Percentiles rank a stretch among this genome's conserved stretches.
These are phyloP conservation scores for Podaxis rugospora DNA, from an alignment of 768 basidiomycete species.

Conservation along the genomic window DNA sequence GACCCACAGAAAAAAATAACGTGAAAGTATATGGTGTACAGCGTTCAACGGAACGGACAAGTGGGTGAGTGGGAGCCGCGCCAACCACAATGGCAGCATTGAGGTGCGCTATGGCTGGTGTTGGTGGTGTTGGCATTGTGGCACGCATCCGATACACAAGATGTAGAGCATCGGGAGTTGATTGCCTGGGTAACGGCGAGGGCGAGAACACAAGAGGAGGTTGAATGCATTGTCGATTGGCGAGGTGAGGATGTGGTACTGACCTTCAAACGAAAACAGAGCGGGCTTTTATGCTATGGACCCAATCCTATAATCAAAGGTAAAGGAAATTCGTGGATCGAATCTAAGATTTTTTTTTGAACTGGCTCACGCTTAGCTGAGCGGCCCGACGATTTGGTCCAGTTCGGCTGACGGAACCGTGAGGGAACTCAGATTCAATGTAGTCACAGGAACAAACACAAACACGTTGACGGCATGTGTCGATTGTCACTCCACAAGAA, in stretches of 20 bases:
- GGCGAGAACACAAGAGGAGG: constrained; percentile 16
- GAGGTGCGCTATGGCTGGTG: constrained; percentile 56
- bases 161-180: constrained; percentile 16
- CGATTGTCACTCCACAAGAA: constrained; percentile 11
- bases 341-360: constrained; percentile 12
- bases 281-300: constrained; percentile 10
- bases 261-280: constrained; percentile 14
- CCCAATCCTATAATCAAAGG: constrained; percentile 13
- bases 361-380: constrained; percentile 20
- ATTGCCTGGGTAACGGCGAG: constrained; percentile 15
- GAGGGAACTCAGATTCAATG: constrained; percentile 14
- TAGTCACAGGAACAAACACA: constrained; percentile 30
- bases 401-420: constrained; percentile 26
- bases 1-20: background rate
- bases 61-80: constrained; percentile 54
- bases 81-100: constrained; percentile 77
- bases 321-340: background rate
- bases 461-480: constrained; percentile 22
- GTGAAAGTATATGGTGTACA: constrained; percentile 4
- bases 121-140: constrained; percentile 19
- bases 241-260: constrained; percentile 12
- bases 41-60: constrained; percentile 53
- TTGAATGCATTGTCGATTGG: constrained; percentile 22
- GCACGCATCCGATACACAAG: constrained; percentile 16
- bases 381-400: background rate